A percentile compares a stretch with the other conserved stretches of the same genome.
Conservation (phyloP, 2,329 filamentous ascomycete genomes). For the Botrytis galanthina region DNA sequence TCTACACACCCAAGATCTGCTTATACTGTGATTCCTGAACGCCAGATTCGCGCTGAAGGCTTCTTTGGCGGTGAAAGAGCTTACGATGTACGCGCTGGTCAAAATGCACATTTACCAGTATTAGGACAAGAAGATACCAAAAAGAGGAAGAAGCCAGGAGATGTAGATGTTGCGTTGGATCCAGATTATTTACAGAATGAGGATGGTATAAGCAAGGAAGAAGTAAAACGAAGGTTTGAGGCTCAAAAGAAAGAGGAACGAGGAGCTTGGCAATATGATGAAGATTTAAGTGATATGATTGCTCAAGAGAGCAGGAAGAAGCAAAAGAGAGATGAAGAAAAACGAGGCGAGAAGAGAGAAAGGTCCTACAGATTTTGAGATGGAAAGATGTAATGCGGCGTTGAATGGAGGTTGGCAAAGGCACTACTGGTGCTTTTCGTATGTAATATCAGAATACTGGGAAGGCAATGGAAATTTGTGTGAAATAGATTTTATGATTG, state of each 20-base stretch:
- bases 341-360: conserved; percentile 57
- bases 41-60: conserved; percentile 78
- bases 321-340: conserved; percentile 82
- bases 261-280: conserved; percentile 66
- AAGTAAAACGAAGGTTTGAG: conserved; percentile 78
- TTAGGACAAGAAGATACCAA: conserved; percentile 74
- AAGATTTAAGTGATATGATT: conserved; percentile 95
- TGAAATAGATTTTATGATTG: neutral
- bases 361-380: conserved; percentile 36
- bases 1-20: conserved; percentile 70
- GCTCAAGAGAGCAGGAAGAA: conserved; percentile 88
- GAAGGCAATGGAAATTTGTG: neutral
- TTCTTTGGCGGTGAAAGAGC: conserved; percentile 96
- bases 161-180: conserved; percentile 90
- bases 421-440: conserved; percentile 1
- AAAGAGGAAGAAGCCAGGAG: conserved; percentile 93
- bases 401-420: conserved; percentile 11
- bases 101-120: conserved; percentile 60
- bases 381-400: conserved; percentile 7
- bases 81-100: conserved; percentile 74
- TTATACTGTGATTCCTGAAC: conserved; percentile 87
- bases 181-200: conserved; percentile 72
- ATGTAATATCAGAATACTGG: conserved; percentile 20
- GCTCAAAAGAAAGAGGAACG: conserved; percentile 62
- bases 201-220: conserved; percentile 81